These are phyloP conservation scores for Phytophthora sp. DNA, from an alignment of 352 stramenopile genomes.

Conservation along the genomic window DNA sequence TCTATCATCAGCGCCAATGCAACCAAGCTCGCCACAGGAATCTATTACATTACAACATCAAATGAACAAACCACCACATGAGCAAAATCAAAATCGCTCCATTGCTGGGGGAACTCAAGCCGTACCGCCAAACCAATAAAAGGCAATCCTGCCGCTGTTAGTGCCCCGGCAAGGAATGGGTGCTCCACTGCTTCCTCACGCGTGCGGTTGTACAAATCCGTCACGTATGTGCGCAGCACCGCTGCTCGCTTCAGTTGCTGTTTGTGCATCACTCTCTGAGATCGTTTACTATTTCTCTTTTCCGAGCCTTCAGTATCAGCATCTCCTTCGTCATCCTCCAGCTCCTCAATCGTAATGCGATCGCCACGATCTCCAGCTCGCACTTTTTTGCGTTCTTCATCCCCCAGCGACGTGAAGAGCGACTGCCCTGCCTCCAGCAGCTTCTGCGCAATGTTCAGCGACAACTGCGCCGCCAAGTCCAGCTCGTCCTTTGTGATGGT, in stretches of 20 bases:
- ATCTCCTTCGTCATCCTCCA: conserved; percentile 41
- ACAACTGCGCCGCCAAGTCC: conserved; percentile 67
- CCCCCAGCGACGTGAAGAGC: conserved; percentile 74
- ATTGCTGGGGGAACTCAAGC: too few relatives aligned
- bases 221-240: conserved; percentile 56
- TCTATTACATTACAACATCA: conserved; percentile 33
- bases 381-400: conserved; percentile 59
- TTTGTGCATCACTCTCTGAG: not conserved
- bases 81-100: not conserved
- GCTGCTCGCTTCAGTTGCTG: conserved; percentile 29
- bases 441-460: conserved; percentile 75
- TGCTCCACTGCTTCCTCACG: conserved; percentile 54
- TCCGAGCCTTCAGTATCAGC: conserved; percentile 9
- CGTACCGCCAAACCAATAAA: conserved; percentile 82
- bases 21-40: conserved; percentile 74
- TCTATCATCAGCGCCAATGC: conserved; percentile 76
- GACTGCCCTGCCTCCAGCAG: conserved; percentile 70
- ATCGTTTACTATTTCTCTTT: not conserved
- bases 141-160: conserved; percentile 63
- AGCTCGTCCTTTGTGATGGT: conserved; percentile 82
- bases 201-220: conserved; percentile 45
- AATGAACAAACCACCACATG: not conserved
- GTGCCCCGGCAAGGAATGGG: conserved; percentile 64
- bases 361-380: conserved; percentile 40
- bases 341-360: conserved; percentile 79